phyloP scores from a whole-genome alignment of 2,329 filamentous ascomycete genomes.

The Hawksworthiomyces lignivorus region DNA sequence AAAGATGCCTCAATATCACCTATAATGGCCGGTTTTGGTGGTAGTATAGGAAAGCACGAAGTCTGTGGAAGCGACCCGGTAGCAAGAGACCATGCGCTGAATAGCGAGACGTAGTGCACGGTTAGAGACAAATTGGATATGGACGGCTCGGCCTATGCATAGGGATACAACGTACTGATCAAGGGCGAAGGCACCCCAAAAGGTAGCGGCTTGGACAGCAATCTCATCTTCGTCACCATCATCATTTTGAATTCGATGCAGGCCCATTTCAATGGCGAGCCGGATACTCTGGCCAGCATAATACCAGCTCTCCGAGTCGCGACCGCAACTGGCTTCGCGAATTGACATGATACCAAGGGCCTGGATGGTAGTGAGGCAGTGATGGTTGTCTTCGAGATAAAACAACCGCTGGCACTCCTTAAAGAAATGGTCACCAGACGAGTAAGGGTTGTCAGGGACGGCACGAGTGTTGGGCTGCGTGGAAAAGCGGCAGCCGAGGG shows the following conservation, averaged over 20 bases:
- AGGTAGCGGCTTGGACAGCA: constrained; percentile 52
- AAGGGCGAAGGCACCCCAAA: constrained; percentile 55
- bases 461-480: constrained; percentile 55
- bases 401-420: constrained; percentile 58
- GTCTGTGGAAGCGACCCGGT: constrained; percentile 55
- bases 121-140: constrained; percentile 1
- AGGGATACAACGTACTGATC: constrained; percentile 46
- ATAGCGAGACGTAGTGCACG: background rate
- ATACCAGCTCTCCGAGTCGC: constrained; percentile 66
- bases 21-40: constrained; percentile 53
- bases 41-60: constrained; percentile 48
- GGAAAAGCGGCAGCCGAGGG: constrained; percentile 62
- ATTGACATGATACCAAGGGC: constrained; percentile 70
- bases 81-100: constrained; percentile 57
- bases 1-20: constrained; percentile 51
- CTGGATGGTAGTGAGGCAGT: constrained; percentile 63
- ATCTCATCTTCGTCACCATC: constrained; percentile 44
- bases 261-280: constrained; percentile 62
- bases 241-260: constrained; percentile 48
- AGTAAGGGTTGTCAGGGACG: constrained; percentile 53
- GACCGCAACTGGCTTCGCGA: constrained; percentile 63
- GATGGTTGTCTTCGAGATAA: constrained; percentile 47
- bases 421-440: constrained; percentile 68
- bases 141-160: no score
- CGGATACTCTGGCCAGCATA: constrained; percentile 66